Conservation (phyloP, 768 basidiomycete genomes). For the Rhodocollybia butyracea region DNA sequence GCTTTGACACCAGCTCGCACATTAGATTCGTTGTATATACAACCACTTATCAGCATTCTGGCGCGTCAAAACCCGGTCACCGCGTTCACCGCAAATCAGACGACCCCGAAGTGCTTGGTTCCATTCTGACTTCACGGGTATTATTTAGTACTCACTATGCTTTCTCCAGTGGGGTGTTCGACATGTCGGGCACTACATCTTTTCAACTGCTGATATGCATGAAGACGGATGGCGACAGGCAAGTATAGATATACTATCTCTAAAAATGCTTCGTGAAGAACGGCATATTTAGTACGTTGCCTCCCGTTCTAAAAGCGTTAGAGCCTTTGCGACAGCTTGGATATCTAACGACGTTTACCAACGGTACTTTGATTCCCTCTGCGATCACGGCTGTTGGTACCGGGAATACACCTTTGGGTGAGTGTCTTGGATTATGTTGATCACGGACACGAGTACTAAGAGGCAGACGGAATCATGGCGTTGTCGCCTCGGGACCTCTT, state of each 20-base stretch:
- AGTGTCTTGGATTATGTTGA: no score
- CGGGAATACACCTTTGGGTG: conserved; percentile 50
- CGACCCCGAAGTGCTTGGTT: conserved; percentile 35
- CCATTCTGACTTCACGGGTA: neutral
- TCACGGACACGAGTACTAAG: no score
- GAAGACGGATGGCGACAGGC: conserved; percentile 49
- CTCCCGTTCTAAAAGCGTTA: conserved; percentile 39
- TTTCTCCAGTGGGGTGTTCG: conserved; percentile 48
- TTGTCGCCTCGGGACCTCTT: conserved; percentile 47
- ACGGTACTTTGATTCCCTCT: conserved; percentile 33
- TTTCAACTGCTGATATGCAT: conserved; percentile 51
- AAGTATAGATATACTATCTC: conserved; percentile 11
- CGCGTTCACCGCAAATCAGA: conserved; percentile 37
- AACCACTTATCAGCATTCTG: conserved; percentile 42
- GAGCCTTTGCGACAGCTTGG: conserved; percentile 41
- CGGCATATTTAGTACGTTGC: conserved; percentile 32
- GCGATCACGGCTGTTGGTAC: conserved; percentile 46
- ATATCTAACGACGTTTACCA: conserved; percentile 43
- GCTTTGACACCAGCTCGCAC: conserved; percentile 41
- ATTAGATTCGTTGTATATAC: conserved; percentile 44
- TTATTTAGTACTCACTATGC: neutral
- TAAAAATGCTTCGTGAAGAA: conserved; percentile 8
- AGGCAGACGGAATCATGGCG: conserved; percentile 38
- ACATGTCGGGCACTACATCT: conserved; percentile 35
- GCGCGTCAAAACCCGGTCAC: conserved; percentile 37